A percentile compares a stretch with the other conserved stretches of the same genome.
phyloP scores from a whole-genome alignment of 441 rosid genomes.

The Breynia disticha region DNA sequence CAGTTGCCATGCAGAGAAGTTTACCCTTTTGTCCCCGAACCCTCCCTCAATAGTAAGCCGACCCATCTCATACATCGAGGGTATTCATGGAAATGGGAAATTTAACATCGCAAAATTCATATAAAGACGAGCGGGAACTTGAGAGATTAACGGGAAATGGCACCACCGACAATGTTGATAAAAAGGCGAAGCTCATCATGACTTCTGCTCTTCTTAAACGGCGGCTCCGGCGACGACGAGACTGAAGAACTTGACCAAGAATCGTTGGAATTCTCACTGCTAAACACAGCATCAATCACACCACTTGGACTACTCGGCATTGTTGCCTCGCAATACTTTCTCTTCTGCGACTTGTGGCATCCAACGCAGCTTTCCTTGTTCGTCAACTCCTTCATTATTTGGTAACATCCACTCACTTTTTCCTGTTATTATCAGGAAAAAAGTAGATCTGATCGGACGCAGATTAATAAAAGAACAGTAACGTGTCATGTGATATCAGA shows the following conservation, averaged over 20 bases:
- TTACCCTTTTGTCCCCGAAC: no score
- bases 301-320: conserved; percentile 52
- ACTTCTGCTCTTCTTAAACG: conserved; percentile 49
- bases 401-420: conserved; percentile 42
- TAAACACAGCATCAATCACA: conserved; percentile 46
- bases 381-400: conserved; percentile 30
- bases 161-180: conserved; percentile 23
- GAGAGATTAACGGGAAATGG: conserved; percentile 16
- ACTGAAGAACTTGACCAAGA: conserved; percentile 17
- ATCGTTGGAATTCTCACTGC: conserved; percentile 50
- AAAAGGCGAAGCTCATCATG: conserved; percentile 37
- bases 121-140: neutral
- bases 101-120: conserved; percentile 5
- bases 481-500: no score
- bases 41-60: conserved; percentile 12
- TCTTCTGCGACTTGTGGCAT: conserved; percentile 23
- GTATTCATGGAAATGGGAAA: conserved; percentile 19
- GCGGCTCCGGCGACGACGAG: conserved; percentile 23
- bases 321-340: conserved; percentile 31
- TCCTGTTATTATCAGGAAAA: no score
- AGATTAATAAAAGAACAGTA: no score
- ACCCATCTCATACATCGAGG: conserved; percentile 23
- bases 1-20: no score
- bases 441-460: no score
- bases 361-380: conserved; percentile 5